phyloP scores from a whole-genome alignment of 2,329 filamentous ascomycete species.

The Parastagonospora nodorum region DNA sequence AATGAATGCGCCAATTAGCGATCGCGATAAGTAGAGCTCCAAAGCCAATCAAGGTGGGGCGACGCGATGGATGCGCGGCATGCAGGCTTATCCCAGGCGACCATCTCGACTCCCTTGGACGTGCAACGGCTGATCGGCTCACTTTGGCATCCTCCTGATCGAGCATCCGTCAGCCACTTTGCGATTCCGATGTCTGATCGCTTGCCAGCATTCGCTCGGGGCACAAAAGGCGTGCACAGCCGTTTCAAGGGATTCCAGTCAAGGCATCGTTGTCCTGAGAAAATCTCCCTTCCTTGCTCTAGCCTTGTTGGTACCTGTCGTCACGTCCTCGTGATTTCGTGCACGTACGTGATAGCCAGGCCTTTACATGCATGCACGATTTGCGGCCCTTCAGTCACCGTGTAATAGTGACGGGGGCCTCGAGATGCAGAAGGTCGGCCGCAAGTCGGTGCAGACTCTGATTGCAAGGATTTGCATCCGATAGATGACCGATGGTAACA shows the following conservation, averaged over 20 bases:
- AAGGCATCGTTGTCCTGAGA: too few relatives aligned
- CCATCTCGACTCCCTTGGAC: constrained; percentile 27
- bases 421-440: background rate
- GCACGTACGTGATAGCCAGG: background rate
- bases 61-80: constrained; percentile 24
- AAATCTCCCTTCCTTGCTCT: too few relatives aligned
- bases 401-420: constrained; percentile 1
- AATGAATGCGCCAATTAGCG: constrained; percentile 34
- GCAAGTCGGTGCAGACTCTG: background rate
- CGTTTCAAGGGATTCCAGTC: background rate
- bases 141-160: constrained; percentile 8
- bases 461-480: too few relatives aligned
- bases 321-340: background rate
- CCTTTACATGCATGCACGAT: background rate
- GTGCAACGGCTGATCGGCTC: constrained; percentile 32
- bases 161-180: constrained; percentile 10
- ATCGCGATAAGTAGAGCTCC: constrained; percentile 9
- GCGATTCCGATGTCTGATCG: constrained; percentile 5
- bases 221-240: too few relatives aligned
- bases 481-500: too few relatives aligned
- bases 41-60: constrained; percentile 29
- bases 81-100: constrained; percentile 28
- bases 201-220: background rate
- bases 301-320: too few relatives aligned
- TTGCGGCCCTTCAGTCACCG: background rate